Conservation (phyloP, 2,329 filamentous ascomycete species). For the Rhinocladiella similis region DNA sequence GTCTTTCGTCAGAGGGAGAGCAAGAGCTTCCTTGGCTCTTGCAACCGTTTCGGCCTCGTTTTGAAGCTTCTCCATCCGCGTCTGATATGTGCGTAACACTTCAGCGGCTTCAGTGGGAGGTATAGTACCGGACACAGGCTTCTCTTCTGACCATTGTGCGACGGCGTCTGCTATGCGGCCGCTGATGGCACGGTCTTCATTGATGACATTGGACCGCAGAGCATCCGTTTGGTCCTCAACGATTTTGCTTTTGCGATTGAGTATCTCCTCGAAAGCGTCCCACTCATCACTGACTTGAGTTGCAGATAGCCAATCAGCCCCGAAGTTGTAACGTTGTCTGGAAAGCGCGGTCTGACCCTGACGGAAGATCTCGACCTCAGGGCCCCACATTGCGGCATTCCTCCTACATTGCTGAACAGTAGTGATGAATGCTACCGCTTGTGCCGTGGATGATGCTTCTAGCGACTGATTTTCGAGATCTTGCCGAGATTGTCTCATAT, state of each 20-base stretch:
- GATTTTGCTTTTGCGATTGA: constrained; percentile 89
- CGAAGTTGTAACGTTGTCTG: constrained; percentile 90
- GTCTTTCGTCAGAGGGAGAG: constrained; percentile 77
- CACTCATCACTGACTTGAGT: constrained; percentile 97
- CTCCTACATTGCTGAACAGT: constrained; percentile 95
- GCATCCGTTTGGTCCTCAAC: constrained; percentile 96
- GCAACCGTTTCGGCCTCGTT: constrained; percentile 90
- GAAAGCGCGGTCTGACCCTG: constrained; percentile 91
- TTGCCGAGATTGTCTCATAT: constrained; percentile 85
- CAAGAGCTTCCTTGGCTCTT: constrained; percentile 94
- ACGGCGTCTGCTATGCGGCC: constrained; percentile 86
- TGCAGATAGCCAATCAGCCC: constrained; percentile 89
- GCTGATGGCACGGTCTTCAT: constrained; percentile 87
- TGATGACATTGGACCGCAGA: constrained; percentile 87
- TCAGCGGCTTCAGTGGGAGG: constrained; percentile 84
- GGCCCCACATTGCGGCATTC: constrained; percentile 90
- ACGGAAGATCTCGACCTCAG: constrained; percentile 92
- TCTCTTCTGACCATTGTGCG: constrained; percentile 89
- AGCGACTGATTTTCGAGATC: constrained; percentile 90
- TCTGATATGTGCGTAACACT: constrained; percentile 79
- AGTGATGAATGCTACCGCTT: constrained; percentile 97
- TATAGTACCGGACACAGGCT: constrained; percentile 92
- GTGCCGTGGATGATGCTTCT: constrained; percentile 91
- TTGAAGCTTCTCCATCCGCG: constrained; percentile 79
- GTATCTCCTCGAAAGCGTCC: constrained; percentile 87